Conservation (phyloP, 306 rosid genomes). For the Ochetophila trinervis region DNA sequence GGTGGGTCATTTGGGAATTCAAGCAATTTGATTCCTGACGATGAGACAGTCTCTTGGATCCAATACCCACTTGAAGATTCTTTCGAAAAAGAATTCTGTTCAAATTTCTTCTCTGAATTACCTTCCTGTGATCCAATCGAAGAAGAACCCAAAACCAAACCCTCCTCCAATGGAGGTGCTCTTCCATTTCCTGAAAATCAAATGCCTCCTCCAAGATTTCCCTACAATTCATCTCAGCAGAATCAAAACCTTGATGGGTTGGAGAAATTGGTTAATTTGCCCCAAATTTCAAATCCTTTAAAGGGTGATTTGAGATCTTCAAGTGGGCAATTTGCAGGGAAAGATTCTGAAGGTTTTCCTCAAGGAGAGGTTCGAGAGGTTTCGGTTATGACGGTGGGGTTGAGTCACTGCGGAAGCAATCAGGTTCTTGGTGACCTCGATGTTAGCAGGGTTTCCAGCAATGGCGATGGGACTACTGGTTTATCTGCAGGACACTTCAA, state of each 20-base stretch:
- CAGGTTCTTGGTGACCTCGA: conserved; percentile 51
- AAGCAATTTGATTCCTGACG: conserved; percentile 51
- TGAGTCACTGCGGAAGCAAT: conserved; percentile 76
- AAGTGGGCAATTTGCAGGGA: conserved; percentile 32
- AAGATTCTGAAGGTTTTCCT: conserved; percentile 25
- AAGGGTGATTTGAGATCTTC: conserved; percentile 35
- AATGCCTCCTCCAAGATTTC: conserved; percentile 60
- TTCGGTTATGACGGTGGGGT: conserved; percentile 64
- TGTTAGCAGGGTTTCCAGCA: conserved; percentile 45
- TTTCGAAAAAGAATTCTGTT: conserved; percentile 56
- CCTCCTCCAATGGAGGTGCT: conserved; percentile 29
- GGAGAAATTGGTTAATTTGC: conserved; percentile 36
- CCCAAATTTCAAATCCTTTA: conserved; percentile 33
- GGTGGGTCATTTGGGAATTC: conserved; percentile 43
- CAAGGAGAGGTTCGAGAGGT: conserved; percentile 53
- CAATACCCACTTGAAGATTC: conserved; percentile 64
- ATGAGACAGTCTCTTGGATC: conserved; percentile 60
- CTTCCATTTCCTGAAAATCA: conserved; percentile 36
- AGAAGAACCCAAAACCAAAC: conserved; percentile 36
- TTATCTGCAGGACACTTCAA: conserved; percentile 39
- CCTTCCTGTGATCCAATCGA: conserved; percentile 49
- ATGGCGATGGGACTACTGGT: conserved; percentile 42
- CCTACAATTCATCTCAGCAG: conserved; percentile 36
- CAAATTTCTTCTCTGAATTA: conserved; percentile 50
- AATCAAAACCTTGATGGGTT: conserved; percentile 27